These are phyloP conservation scores for Conringia planisiliqua DNA, from an alignment of 345 rosid species.

Conservation along the genomic window DNA sequence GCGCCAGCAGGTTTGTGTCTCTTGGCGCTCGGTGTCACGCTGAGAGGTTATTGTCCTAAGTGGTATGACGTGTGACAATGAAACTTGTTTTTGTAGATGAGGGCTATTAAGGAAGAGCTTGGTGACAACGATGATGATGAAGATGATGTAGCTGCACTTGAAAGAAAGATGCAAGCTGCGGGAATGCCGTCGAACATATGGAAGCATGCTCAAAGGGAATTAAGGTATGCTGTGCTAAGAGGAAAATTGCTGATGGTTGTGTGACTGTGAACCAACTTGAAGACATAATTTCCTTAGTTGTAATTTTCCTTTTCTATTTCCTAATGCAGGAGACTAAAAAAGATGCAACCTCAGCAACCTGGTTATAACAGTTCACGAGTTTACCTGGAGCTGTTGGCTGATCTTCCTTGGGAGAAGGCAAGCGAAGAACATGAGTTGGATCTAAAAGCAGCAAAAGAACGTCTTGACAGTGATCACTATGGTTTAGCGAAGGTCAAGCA, in stretches of 20 bases:
- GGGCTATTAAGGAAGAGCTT: constrained; percentile 99
- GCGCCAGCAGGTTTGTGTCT: constrained; percentile 89
- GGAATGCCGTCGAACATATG: constrained; percentile 94
- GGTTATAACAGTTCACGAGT: constrained; percentile 95
- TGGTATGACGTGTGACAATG: constrained; percentile 4
- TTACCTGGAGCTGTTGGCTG: constrained; percentile 96
- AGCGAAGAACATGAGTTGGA: constrained; percentile 85
- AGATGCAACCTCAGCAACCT: constrained; percentile 99
- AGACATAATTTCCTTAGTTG: background rate
- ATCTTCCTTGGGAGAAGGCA: constrained; percentile 94
- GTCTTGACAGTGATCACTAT: constrained; percentile 90
- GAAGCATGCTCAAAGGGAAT: constrained; percentile 97
- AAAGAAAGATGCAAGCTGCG: constrained; percentile 94
- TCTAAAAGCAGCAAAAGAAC: constrained; percentile 86
- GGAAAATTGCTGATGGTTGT: background rate
- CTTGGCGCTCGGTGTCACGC: background rate
- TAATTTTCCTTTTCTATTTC: background rate
- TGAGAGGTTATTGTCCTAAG: constrained; percentile 1
- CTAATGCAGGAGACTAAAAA: constrained; percentile 80
- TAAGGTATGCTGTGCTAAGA: constrained; percentile 51
- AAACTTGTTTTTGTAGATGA: constrained; percentile 59
- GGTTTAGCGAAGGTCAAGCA: constrained; percentile 93
- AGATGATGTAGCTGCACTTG: constrained; percentile 93
- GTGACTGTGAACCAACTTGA: background rate
- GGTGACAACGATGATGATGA: constrained; percentile 99